phyloP scores from a whole-genome alignment of 2,329 filamentous ascomycete genomes.

The Clarireedia paspali region DNA sequence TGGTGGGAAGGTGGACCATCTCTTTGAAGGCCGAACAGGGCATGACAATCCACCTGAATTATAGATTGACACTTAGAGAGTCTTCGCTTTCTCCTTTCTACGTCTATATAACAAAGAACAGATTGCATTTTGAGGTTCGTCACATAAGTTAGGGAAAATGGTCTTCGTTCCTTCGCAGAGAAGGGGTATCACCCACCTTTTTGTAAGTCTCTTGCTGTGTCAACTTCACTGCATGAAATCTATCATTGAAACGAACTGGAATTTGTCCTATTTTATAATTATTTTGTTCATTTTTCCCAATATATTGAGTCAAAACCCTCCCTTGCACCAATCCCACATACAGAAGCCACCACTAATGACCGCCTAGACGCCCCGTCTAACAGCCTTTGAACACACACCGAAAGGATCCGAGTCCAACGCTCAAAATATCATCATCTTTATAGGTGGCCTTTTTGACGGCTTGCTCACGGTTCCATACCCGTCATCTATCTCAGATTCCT shows the following conservation, averaged over 20 bases:
- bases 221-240: background rate
- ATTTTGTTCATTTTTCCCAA: background rate
- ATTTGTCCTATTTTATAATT: background rate
- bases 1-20: too few relatives aligned
- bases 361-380: conserved; percentile 23
- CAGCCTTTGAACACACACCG: conserved; percentile 29
- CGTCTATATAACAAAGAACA: background rate
- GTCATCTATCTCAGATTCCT: conserved; percentile 29
- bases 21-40: too few relatives aligned
- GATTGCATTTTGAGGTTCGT: background rate
- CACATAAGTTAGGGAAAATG: background rate
- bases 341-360: background rate
- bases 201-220: conserved; percentile 10
- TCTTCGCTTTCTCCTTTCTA: background rate
- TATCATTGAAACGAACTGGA: background rate
- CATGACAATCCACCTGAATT: too few relatives aligned
- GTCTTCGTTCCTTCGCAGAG: background rate
- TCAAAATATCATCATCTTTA: conserved; percentile 42
- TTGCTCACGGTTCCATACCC: conserved; percentile 43
- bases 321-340: background rate
- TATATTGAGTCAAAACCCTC: background rate
- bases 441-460: conserved; percentile 48
- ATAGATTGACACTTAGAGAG: too few relatives aligned
- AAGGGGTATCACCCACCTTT: conserved; percentile 14
- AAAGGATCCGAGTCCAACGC: conserved; percentile 9